Evolutionary conservation across 768 basidiomycete genomes (phyloP), one percentile per base, ranked within the genome.

Genomic region (Phylloporus rhodoxanthus): DNA sequence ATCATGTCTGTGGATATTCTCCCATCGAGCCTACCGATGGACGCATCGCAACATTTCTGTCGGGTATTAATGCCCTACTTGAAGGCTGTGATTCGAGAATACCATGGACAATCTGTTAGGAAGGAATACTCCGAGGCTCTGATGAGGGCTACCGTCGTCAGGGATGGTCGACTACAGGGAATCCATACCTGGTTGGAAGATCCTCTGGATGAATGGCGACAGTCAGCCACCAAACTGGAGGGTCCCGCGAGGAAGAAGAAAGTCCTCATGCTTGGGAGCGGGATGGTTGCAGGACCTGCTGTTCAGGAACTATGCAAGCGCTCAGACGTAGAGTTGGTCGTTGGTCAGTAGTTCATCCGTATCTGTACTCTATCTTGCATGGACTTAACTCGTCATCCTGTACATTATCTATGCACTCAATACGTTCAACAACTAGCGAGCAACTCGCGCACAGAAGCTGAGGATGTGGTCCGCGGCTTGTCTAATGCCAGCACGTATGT

Each of bases 281-380:
- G 94, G n/a, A 91, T 96, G 83, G 94, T 97, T 17, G 91, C 92
- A 5, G 86, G 85, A 2, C 94, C 94, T 14, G 88, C 89, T 0
- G 83, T 91, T 3, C 80, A 87, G 45, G 78, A 86, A 59, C 75
- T 96, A 43, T 78, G 79, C 37, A 73, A 73, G 54, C 70, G 82
- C 48, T 56, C 61, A 0, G 85, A 90, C 55, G 69, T 93, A 0
- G 75, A 84, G 47, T 67, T 96, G 25, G 66, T 87, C 5, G 80
- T 96, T 52, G 92, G 92, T 92, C 53, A 61, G 84, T 76, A 37
- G 20, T 29, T 23, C 17, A 37, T 44, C 43, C 47, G 51, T 45
- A 52, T 51, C 2, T 23, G 44, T 56, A 45, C 54, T 28, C 37
- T 51, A 48, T 38, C 23, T 45, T 5, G 13, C 10, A 28, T 38